These are phyloP conservation scores for Cocos nucifera DNA, from an alignment of 176 grass and related monocot species.

Conservation along the genomic window DNA sequence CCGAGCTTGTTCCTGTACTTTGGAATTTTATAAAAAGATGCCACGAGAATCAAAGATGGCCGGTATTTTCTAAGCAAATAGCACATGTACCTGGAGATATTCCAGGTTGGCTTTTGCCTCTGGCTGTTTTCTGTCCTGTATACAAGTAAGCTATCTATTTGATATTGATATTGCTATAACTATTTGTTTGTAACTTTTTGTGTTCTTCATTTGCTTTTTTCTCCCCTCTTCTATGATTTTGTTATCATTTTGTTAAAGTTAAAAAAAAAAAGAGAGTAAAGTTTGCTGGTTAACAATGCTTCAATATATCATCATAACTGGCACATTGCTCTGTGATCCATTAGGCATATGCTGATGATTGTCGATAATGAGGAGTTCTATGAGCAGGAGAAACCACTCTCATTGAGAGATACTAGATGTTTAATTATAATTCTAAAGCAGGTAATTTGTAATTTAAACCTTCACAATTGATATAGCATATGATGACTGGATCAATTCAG, in stretches of 20 bases:
- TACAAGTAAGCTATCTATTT: conserved; percentile 54
- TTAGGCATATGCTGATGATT: conserved; percentile 92
- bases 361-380: conserved; percentile 95
- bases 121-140: conserved; percentile 95
- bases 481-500: too few relatives aligned
- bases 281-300: too few relatives aligned
- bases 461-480: too few relatives aligned
- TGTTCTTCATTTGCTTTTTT: neutral
- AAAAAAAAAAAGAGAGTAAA: too few relatives aligned
- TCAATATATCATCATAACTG: conserved; percentile 7
- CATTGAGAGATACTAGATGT: conserved; percentile 71
- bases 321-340: conserved; percentile 15
- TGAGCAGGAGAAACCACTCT: conserved; percentile 89
- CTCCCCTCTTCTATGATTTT: too few relatives aligned
- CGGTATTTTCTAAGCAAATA: conserved; percentile 51
- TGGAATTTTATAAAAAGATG: conserved; percentile 91
- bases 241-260: too few relatives aligned
- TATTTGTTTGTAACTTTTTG: neutral
- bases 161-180: too few relatives aligned
- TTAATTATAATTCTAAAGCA: conserved; percentile 91
- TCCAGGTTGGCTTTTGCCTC: conserved; percentile 80
- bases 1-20: conserved; percentile 84
- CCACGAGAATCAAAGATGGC: conserved; percentile 78
- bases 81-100: conserved; percentile 36
- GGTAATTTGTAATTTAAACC: conserved; percentile 27